A percentile compares a stretch with the other conserved stretches of the same genome.
phyloP scores from a whole-genome alignment of 2,329 filamentous ascomycete genomes.

The Botrytis galanthina region DNA sequence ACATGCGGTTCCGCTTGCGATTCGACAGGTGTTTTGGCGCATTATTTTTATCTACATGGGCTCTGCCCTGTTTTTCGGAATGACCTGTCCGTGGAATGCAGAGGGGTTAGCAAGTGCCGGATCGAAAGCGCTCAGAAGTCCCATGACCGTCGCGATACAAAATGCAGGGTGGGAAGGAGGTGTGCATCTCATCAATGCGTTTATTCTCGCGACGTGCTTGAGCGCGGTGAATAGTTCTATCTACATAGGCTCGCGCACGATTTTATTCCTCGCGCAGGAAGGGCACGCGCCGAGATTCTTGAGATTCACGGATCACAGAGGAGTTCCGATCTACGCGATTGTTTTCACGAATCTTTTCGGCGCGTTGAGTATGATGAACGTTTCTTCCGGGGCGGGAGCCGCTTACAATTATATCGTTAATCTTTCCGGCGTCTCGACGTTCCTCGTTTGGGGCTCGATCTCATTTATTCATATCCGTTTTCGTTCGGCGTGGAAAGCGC shows the following conservation, averaged over 20 bases:
- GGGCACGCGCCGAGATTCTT: constrained; percentile 69
- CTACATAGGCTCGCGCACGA: constrained; percentile 72
- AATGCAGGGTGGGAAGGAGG: constrained; percentile 72
- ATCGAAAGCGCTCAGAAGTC: constrained; percentile 65
- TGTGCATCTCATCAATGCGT: constrained; percentile 74
- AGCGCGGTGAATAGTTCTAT: constrained; percentile 73
- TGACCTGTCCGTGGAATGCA: constrained; percentile 70
- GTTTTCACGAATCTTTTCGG: constrained; percentile 69
- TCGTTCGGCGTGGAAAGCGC: constrained; percentile 58
- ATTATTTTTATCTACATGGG: constrained; percentile 85
- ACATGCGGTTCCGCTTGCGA: constrained; percentile 54
- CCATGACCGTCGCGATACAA: constrained; percentile 71
- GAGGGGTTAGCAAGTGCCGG: constrained; percentile 58
- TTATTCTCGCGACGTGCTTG: constrained; percentile 71
- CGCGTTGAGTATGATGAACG: constrained; percentile 71
- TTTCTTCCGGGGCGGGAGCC: constrained; percentile 62
- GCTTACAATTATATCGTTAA: constrained; percentile 71
- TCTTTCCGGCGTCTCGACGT: constrained; percentile 66
- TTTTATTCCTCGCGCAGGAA: constrained; percentile 73
- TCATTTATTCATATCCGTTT: constrained; percentile 71
- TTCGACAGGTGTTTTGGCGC: constrained; percentile 93
- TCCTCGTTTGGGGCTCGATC: constrained; percentile 70
- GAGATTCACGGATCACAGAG: constrained; percentile 63
- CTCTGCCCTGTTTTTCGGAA: constrained; percentile 69
- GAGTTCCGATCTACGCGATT: constrained; percentile 59